These are phyloP conservation scores for Tricholoma furcatifolium DNA, from an alignment of 768 basidiomycete species.

Conservation along the genomic window DNA sequence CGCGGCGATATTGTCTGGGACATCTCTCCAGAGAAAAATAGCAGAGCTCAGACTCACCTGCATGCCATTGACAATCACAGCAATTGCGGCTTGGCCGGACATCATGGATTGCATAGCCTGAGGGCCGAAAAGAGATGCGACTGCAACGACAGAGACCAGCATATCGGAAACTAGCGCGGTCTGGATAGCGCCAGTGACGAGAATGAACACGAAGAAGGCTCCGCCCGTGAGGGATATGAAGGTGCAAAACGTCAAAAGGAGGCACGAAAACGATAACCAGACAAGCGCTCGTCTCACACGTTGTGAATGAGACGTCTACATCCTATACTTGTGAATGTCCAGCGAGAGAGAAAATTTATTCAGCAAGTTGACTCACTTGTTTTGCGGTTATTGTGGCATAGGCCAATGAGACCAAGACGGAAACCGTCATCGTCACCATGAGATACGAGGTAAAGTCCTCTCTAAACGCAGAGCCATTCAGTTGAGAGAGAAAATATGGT, in stretches of 20 bases:
- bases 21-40: constrained; percentile 49
- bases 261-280: constrained; percentile 50
- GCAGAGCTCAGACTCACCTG: constrained; percentile 70
- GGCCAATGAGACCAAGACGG: constrained; percentile 71
- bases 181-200: constrained; percentile 58
- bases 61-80: constrained; percentile 76
- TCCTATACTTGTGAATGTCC: background rate
- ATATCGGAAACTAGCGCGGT: constrained; percentile 70
- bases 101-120: constrained; percentile 71
- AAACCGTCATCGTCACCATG: constrained; percentile 57
- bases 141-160: constrained; percentile 72
- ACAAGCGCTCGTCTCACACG: constrained; percentile 53
- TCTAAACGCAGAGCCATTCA: constrained; percentile 57
- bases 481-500: constrained; percentile 73
- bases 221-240: constrained; percentile 52
- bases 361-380: constrained; percentile 42
- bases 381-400: constrained; percentile 71
- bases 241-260: constrained; percentile 66
- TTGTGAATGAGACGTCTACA: constrained; percentile 57
- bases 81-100: constrained; percentile 85
- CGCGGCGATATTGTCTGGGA: constrained; percentile 25
- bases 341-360: background rate
- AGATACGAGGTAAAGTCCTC: constrained; percentile 65
- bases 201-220: constrained; percentile 63
- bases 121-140: constrained; percentile 81